Evolutionary conservation across 2,329 filamentous ascomycete species (phyloP), one percentile per base, ranked within the genome.

Genomic region (Fusarium torulosum): DNA sequence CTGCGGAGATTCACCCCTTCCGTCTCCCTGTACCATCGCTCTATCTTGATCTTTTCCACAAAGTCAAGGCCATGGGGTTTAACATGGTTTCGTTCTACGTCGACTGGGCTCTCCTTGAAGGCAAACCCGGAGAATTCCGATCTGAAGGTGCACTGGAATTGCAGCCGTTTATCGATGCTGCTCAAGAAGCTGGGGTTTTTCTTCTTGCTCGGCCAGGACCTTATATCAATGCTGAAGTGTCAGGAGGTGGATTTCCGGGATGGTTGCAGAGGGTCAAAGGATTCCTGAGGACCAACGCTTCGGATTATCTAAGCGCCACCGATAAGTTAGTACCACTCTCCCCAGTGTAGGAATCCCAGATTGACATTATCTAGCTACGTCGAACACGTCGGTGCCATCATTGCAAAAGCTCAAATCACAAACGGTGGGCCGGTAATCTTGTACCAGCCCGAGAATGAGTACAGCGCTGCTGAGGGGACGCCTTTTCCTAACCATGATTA

Each of bases 371-470:
- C 3, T 0, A 70, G 61, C 5, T 72, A 93, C 67, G 84, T 88
- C 66, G 76, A 82, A 8, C 82, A 87, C 10, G 84, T 94, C 47
- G 86, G 85, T 25, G 82, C 83, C 14, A 87, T 89, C 10, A 90
- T 96, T 67, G 90, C 92, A 6, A 86, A 88, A 54, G 88, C 87
- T 1, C 92, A 96, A 72, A 94, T 96, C 72, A 95, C 91, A 2
- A 92, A 94, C 52, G 92, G 91, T 0, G 93, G 93, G 0, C 92
- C 92, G 0, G 84, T 96, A 9, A 92, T 96, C 61, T 79, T 95
- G 2, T 85, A 91, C 41, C 93, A 96, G 75, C 90, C 91, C 0
- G 93, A 96, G 75, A 96, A 96, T 65, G 93, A 96, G 75, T 94
- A 95, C 74, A 88, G 85, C 1, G 77, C 80, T 19, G 82, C 82